Evolutionary conservation across 2,329 filamentous ascomycete species (phyloP).

Genomic region (Alternaria triticina): DNA sequence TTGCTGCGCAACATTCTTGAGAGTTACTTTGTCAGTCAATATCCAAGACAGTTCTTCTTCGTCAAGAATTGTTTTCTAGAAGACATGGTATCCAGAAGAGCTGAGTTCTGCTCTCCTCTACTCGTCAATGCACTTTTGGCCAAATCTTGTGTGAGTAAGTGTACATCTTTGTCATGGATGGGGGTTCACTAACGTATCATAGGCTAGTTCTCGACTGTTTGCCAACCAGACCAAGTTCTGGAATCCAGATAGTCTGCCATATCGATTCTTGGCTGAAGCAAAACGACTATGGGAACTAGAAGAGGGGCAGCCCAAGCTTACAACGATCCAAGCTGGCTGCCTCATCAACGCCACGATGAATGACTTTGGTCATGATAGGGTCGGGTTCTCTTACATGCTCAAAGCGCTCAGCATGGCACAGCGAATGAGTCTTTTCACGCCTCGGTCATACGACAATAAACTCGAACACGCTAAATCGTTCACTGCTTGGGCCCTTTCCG

Average conservation of each 20-base stretch:
- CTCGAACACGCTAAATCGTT: conserved; percentile 10
- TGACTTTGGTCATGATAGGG: conserved; percentile 10
- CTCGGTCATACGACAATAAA: background rate
- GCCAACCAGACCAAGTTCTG: conserved; percentile 15
- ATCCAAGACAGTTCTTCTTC: conserved; percentile 17
- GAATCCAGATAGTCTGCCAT: conserved; percentile 21
- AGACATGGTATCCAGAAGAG: conserved; percentile 18
- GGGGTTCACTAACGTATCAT: conserved; percentile 1
- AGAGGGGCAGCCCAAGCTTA: conserved; percentile 5
- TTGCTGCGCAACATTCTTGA: conserved; percentile 22
- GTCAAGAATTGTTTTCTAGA: conserved; percentile 27
- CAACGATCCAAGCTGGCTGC: conserved; percentile 21
- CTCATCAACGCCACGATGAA: conserved; percentile 16
- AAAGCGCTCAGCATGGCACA: conserved; percentile 21
- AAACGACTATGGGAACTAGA: conserved; percentile 29
- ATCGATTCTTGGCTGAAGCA: conserved; percentile 28
- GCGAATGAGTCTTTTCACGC: conserved; percentile 16
- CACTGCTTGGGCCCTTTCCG: conserved; percentile 15
- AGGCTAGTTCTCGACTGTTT: conserved; percentile 11
- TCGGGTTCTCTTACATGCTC: conserved; percentile 11
- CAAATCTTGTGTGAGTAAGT: conserved; percentile 23
- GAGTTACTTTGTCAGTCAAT: conserved; percentile 17
- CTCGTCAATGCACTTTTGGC: conserved; percentile 30
- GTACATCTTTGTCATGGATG: background rate
- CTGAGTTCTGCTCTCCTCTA: conserved; percentile 22